Base-by-base conservation (phyloP, 495 filamentous ascomycete species). In the Xylaria nigripes region DNA sequence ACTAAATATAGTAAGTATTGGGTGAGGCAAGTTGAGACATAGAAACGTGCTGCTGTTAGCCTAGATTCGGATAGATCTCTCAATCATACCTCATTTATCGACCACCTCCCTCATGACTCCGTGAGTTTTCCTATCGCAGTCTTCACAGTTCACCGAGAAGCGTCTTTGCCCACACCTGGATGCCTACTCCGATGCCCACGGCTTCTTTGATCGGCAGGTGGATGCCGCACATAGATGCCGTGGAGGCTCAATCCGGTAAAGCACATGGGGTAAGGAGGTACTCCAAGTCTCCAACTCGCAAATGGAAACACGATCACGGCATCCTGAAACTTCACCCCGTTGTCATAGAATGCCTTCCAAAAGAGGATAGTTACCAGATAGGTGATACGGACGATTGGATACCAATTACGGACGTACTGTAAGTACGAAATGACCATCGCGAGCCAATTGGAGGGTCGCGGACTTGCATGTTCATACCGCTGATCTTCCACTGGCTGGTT, bases 151-250 rank as follows among this genome's bases (percentile, higher is more conserved):
- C n/a, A n/a, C n/a, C n/a, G n/a, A n/a, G 40, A 42, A 6, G 21
- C 10, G n/a, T 42, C 40, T 16, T 6, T 46, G 6, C 44, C 12
- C 15, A 12, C 23, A 6, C 5, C 21, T 45, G 29, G 19, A 29
- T 21, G 15, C 9, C 4, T 29, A 29, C 27, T 29, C 27, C 12
- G 36, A 19, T 45, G 15, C 42, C 40, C 18, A 23, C 29, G 34
- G 29, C n/a, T 45, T 54, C 51, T 24, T 32, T 2, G 45, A 54
- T 48, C 44, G 51, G 44, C 32, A 54, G 44, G 51, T 54, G 44
- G 47, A 30, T 34, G 45, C 44, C 44, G 34, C 41, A n/a, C n/a
- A n/a, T n/a, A n/a, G n/a, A n/a, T n/a, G n/a, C n/a, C n/a, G n/a
- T n/a, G 24, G 27, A 18, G 36, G 43, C 44, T 48, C 48, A 15